phyloP scores from a whole-genome alignment of 2,329 filamentous ascomycete genomes.

The Fusarium chuoi region DNA sequence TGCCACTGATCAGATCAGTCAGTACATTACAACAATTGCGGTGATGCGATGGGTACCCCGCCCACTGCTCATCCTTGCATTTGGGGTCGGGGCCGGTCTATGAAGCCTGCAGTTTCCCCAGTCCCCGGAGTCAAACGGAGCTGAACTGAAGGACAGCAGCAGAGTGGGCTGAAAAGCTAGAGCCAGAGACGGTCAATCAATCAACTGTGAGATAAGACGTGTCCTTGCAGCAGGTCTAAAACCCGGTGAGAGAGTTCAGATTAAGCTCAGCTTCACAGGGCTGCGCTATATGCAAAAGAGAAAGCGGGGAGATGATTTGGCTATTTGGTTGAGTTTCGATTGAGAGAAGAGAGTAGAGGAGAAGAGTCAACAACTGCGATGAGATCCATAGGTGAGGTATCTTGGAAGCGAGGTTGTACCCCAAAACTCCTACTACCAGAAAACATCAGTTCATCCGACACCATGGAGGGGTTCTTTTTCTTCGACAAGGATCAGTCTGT shows the following conservation, averaged over 20 bases:
- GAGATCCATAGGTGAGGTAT: not conserved
- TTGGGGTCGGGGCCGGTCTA: not conserved
- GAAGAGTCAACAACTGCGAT: not conserved
- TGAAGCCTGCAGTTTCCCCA: constrained; percentile 26
- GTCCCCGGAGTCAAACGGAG: constrained; percentile 39
- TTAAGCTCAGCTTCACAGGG: constrained; percentile 35
- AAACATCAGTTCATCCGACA: constrained; percentile 36
- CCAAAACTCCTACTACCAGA: not conserved
- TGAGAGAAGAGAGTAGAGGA: constrained; percentile 23
- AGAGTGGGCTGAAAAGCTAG: constrained; percentile 22
- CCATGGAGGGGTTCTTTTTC: not conserved
- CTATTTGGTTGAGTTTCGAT: not conserved
- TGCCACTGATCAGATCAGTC: no score
- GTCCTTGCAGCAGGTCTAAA: constrained; percentile 23
- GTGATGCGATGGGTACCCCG: constrained; percentile 7
- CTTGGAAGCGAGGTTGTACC: constrained; percentile 13
- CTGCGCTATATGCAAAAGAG: not conserved
- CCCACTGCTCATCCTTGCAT: constrained; percentile 18
- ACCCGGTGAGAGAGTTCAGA: constrained; percentile 13
- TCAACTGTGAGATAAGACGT: constrained; percentile 2
- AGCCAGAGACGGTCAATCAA: not conserved
- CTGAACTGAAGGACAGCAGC: constrained; percentile 32
- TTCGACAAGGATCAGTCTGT: constrained; percentile 6
- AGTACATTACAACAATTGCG: constrained; percentile 3
- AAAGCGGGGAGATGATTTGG: constrained; percentile 8